Conservation (phyloP, 106 monocot genomes). For the Allium cepa region DNA sequence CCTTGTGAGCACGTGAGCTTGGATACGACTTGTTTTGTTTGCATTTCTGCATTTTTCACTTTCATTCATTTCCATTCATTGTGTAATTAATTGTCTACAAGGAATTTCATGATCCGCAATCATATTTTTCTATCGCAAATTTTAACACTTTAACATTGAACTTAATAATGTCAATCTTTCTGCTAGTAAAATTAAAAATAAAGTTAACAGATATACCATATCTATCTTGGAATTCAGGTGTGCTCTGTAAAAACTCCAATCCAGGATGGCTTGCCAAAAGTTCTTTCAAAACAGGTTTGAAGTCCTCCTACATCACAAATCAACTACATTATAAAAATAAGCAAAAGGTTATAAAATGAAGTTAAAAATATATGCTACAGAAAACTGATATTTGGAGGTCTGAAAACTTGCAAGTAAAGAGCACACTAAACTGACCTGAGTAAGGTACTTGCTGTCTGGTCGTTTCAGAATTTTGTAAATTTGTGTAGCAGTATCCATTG, state of each 20-base stretch:
- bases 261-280: slow-evolving; percentile 86
- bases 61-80: too few species aligned
- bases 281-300: slow-evolving; percentile 82
- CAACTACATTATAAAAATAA: neutral
- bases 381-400: neutral
- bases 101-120: too few species aligned
- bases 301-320: slow-evolving; percentile 52
- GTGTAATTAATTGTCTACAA: too few species aligned
- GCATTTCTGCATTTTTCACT: too few species aligned
- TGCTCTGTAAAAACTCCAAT: slow-evolving; percentile 81
- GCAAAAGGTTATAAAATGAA: neutral
- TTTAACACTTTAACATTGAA: too few species aligned
- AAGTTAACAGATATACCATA: slow-evolving; percentile 39
- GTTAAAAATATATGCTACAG: neutral
- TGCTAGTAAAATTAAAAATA: too few species aligned
- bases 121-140: too few species aligned
- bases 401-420: neutral
- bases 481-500: slow-evolving; percentile 69
- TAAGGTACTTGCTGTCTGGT: slow-evolving; percentile 56
- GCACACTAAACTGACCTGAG: slow-evolving; percentile 43
- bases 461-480: slow-evolving; percentile 79
- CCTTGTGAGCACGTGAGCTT: too few species aligned
- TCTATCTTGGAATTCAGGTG: slow-evolving; percentile 99
- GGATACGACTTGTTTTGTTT: too few species aligned
- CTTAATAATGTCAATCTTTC: too few species aligned